Conservation (phyloP, 371 early-diverging fungal genomes). For the Smittium culicis region DNA sequence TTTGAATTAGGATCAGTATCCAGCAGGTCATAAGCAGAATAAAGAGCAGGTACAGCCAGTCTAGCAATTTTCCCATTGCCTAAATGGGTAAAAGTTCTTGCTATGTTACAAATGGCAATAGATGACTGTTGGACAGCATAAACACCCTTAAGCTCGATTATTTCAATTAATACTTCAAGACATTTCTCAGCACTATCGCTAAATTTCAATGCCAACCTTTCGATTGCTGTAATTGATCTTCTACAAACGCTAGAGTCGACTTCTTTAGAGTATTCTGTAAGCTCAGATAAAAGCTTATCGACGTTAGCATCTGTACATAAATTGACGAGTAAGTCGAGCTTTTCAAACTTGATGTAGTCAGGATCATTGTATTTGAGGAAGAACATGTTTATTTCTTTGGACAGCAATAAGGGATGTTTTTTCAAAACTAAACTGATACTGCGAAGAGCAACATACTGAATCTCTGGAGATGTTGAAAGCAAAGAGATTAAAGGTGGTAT, state of each 20-base stretch:
- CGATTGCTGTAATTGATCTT: conserved; percentile 80
- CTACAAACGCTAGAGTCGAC: conserved; percentile 95
- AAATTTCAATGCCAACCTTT: conserved; percentile 84
- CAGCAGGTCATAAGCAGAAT: neutral
- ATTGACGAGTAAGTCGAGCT: conserved; percentile 76
- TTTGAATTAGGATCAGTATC: conserved; percentile 49
- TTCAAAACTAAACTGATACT: conserved; percentile 83
- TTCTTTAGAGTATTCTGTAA: conserved; percentile 90
- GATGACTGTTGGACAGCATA: neutral
- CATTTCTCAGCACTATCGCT: conserved; percentile 77
- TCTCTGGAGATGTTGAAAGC: conserved; percentile 73
- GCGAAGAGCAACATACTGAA: conserved; percentile 84
- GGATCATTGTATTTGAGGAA: conserved; percentile 96
- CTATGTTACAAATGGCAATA: conserved; percentile 1
- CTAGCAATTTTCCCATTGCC: conserved; percentile 83
- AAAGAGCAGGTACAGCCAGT: conserved; percentile 60
- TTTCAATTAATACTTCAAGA: conserved; percentile 69
- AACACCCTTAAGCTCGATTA: conserved; percentile 58
- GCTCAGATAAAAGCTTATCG: conserved; percentile 70
- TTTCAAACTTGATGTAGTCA: conserved; percentile 86
- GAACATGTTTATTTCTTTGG: conserved; percentile 77
- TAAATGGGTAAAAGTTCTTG: conserved; percentile 61
- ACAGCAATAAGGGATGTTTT: conserved; percentile 59
- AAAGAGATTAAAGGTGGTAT: conserved; percentile 85
- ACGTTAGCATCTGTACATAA: conserved; percentile 64